Percentiles rank a stretch among this genome's conserved stretches.
Conservation (phyloP, 2,329 filamentous ascomycete species). For the Aureobasidium zeae region DNA sequence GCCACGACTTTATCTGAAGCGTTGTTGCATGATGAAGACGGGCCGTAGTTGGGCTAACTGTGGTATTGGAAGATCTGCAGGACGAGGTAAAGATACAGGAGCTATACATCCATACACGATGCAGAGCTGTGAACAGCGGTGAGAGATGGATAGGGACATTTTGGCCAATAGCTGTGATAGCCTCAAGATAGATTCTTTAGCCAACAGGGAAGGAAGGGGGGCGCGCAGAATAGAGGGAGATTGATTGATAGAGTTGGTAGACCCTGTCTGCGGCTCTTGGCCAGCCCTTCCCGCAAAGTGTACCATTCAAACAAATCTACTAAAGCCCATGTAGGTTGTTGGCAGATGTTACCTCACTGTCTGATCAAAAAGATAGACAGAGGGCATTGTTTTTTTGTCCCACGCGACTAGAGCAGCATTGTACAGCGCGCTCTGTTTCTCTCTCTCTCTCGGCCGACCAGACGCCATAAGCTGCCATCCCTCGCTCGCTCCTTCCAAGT, state of each 20-base stretch:
- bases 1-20: conserved; percentile 6
- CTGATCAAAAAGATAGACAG: neutral
- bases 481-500: neutral
- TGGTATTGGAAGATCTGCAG: conserved; percentile 5
- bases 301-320: conserved; percentile 3
- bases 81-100: neutral
- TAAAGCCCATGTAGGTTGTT: neutral
- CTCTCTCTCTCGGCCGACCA: neutral
- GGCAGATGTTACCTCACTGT: neutral
- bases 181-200: too few relatives aligned
- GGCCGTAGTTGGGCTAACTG: neutral
- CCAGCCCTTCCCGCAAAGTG: neutral
- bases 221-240: neutral
- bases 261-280: neutral
- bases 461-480: neutral
- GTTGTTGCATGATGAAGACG: neutral
- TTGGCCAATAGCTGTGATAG: too few relatives aligned
- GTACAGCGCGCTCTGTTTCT: neutral
- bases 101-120: neutral
- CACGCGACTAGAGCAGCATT: neutral
- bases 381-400: conserved; percentile 1
- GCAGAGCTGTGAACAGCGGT: neutral
- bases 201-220: too few relatives aligned
- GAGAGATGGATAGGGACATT: too few relatives aligned
- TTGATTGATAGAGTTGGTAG: too few relatives aligned